A percentile compares a stretch with the other conserved stretches of the same genome.
phyloP scores from a whole-genome alignment of 1,284 basidiomycete genomes.

The Ustilago sp. region DNA sequence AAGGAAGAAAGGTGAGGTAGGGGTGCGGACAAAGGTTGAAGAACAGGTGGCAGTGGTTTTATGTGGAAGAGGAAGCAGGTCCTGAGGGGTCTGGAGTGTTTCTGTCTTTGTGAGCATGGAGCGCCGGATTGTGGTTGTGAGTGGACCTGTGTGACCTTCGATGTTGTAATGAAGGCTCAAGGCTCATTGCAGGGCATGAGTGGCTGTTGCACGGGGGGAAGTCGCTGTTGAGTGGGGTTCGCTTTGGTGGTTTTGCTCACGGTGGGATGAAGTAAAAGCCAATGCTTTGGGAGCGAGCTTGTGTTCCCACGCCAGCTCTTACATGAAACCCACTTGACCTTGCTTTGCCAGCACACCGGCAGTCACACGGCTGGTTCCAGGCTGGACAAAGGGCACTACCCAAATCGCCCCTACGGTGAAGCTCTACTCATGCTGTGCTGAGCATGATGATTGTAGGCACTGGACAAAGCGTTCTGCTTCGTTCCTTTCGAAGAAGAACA shows the following conservation, averaged over 20 bases:
- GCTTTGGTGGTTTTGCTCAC: too few relatives aligned
- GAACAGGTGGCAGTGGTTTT: background rate
- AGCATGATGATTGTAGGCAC: background rate
- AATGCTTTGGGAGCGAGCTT: background rate
- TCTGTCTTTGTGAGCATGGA: background rate
- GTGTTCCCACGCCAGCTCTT: background rate
- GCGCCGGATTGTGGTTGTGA: background rate
- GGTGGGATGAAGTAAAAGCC: background rate
- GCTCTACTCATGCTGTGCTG: background rate
- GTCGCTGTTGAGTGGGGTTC: slow-evolving; percentile 1
- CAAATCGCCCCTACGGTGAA: background rate
- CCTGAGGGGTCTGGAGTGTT: background rate
- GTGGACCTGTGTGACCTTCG: background rate
- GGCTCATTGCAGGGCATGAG: background rate
- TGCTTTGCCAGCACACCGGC: background rate
- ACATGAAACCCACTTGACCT: background rate
- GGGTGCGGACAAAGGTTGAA: background rate
- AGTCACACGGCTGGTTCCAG: background rate
- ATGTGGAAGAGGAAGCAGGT: background rate
- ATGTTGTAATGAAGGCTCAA: background rate
- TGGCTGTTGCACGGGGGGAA: background rate
- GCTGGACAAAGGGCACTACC: background rate
- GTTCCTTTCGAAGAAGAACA: background rate
- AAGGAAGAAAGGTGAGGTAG: background rate
- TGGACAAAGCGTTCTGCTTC: background rate